These are phyloP conservation scores for Tardiomyces depauwii DNA, from an alignment of 1,139 yeast genomes.

Conservation along the genomic window DNA sequence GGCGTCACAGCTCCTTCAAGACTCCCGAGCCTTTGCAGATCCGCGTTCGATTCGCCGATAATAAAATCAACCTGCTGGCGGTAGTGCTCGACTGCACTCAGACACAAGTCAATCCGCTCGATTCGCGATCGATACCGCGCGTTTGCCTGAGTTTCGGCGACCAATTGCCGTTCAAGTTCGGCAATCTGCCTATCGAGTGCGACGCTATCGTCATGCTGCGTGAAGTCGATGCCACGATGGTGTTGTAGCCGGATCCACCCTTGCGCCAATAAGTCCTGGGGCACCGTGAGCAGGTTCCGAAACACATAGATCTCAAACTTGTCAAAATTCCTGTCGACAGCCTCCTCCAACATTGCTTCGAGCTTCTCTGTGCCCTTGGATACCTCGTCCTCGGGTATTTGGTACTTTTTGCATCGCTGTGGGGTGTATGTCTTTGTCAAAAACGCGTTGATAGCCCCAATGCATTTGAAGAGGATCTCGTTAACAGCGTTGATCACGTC, in stretches of 20 bases:
- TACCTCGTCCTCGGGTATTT: constrained; percentile 34
- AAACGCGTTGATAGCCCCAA: constrained; percentile 66
- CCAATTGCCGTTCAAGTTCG: not conserved
- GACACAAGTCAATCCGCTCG: not conserved
- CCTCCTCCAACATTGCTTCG: constrained; percentile 64
- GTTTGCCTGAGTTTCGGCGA: not conserved
- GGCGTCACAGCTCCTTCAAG: not conserved
- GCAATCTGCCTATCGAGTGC: not conserved
- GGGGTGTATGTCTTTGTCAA: constrained; percentile 19
- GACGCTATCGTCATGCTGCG: not conserved
- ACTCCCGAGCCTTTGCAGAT: not conserved
- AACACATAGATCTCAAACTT: constrained; percentile 74
- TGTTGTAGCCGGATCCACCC: constrained; percentile 64
- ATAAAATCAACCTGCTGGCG: not conserved
- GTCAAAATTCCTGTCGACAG: constrained; percentile 80
- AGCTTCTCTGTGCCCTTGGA: constrained; percentile 68
- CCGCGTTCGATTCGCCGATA: not conserved
- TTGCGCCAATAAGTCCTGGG: constrained; percentile 50
- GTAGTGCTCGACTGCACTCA: not conserved
- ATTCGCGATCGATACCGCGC: not conserved
- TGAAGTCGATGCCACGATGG: constrained; percentile 44
- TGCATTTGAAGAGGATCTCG: constrained; percentile 72
- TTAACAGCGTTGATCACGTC: constrained; percentile 87
- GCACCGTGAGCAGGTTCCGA: constrained; percentile 65
- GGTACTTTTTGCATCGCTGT: not conserved